These are phyloP conservation scores for Eucalyptus marginata DNA, from an alignment of 345 rosid genomes.

Conservation along the genomic window DNA sequence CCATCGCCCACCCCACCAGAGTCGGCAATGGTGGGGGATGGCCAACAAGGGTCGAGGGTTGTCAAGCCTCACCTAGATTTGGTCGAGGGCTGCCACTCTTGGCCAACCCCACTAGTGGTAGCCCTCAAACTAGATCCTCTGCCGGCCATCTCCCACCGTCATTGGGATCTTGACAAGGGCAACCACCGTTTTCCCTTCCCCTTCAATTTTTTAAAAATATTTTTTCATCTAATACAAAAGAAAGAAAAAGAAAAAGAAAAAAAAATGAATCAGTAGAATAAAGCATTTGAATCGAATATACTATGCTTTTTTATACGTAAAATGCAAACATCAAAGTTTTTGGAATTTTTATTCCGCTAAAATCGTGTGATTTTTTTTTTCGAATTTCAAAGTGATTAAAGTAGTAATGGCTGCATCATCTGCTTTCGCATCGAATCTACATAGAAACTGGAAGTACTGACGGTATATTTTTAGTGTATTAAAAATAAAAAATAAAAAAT, in stretches of 20 bases:
- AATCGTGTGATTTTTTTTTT: not conserved
- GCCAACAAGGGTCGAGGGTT: too few relatives aligned
- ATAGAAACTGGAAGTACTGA: not conserved
- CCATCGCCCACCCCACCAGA: accelerated
- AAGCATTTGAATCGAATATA: not conserved
- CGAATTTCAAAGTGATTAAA: not conserved
- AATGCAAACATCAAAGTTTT: accelerated
- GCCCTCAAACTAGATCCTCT: accelerated
- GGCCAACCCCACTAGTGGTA: too few relatives aligned
- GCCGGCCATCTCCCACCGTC: accelerated
- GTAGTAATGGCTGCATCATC: not conserved
- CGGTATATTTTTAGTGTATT: not conserved
- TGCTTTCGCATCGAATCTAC: not conserved
- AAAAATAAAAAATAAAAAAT: not conserved
- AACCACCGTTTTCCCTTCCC: accelerated
- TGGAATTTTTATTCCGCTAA: not conserved
- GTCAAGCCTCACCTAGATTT: too few relatives aligned
- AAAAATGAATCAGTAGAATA: not conserved
- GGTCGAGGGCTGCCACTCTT: accelerated
- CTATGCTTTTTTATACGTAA: not conserved
- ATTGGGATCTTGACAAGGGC: accelerated
- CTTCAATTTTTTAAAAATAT: too few relatives aligned
- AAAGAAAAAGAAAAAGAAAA: too few relatives aligned
- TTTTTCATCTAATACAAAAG: too few relatives aligned
- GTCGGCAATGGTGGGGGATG: accelerated